Conservation (phyloP, 2,329 filamentous ascomycete genomes). For the Aspergillus glaucus region DNA sequence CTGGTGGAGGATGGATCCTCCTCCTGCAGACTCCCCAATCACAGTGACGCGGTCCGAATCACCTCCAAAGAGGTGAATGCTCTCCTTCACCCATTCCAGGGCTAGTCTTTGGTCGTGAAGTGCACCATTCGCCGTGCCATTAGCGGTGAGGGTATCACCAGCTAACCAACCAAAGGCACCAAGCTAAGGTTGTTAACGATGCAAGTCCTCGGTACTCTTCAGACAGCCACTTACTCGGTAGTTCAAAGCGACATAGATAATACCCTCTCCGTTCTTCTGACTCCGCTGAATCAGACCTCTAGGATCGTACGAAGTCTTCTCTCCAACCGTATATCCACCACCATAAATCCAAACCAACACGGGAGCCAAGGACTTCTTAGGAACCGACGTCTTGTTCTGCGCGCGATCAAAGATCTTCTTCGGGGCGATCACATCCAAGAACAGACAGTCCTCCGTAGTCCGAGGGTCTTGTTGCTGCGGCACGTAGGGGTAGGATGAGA, state of each 20-base stretch:
- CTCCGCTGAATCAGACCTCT: conserved; percentile 39
- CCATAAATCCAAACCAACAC: conserved; percentile 44
- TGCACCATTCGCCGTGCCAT: conserved; percentile 45
- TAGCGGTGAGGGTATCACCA: conserved; percentile 38
- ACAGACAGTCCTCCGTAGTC: conserved; percentile 32
- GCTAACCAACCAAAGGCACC: conserved; percentile 46
- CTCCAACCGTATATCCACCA: conserved; percentile 40
- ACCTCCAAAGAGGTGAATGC: conserved; percentile 52
- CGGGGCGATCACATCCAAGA: conserved; percentile 32
- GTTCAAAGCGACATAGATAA: conserved; percentile 46
- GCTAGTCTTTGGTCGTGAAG: conserved; percentile 51
- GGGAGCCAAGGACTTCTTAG: conserved; percentile 18
- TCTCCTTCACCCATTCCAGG: conserved; percentile 51
- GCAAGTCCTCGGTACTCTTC: neutral
- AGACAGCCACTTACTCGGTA: conserved; percentile 30
- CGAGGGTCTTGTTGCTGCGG: conserved; percentile 16
- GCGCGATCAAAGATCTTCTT: conserved; percentile 25
- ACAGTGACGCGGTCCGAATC: conserved; percentile 44
- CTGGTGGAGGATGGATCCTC: conserved; percentile 50
- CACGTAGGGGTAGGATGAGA: conserved; percentile 16
- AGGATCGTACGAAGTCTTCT: conserved; percentile 32
- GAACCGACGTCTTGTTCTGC: conserved; percentile 6
- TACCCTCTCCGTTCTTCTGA: conserved; percentile 32
- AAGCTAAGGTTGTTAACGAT: conserved; percentile 20
- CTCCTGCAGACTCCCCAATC: conserved; percentile 44